These are phyloP conservation scores for Termitomyces bulborhizus DNA, from an alignment of 768 basidiomycete genomes.

Conservation along the genomic window DNA sequence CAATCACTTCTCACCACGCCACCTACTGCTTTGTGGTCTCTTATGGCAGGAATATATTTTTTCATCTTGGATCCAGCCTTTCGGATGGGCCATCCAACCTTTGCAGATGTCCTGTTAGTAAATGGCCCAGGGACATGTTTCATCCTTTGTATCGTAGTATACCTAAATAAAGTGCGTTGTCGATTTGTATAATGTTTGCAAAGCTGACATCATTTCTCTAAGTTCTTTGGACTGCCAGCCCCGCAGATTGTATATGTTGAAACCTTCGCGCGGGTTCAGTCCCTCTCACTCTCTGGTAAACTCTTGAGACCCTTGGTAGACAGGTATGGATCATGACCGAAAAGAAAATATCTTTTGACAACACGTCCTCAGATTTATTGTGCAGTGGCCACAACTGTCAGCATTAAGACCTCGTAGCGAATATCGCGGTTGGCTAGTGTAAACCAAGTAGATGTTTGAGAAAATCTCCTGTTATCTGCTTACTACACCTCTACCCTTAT, in stretches of 20 bases:
- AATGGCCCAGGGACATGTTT: slow-evolving; percentile 97
- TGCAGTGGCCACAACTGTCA: slow-evolving; percentile 77
- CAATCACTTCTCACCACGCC: slow-evolving; percentile 70
- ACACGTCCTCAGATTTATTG: slow-evolving; percentile 57
- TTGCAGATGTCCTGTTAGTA: slow-evolving; percentile 75
- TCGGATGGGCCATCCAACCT: slow-evolving; percentile 20
- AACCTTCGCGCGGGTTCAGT: slow-evolving; percentile 83
- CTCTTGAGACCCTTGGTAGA: slow-evolving; percentile 80
- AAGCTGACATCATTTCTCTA: slow-evolving; percentile 11
- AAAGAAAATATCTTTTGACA: not conserved
- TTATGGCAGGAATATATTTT: slow-evolving; percentile 55
- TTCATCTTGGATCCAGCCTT: slow-evolving; percentile 48
- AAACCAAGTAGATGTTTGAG: slow-evolving; percentile 12
- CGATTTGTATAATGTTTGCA: not conserved
- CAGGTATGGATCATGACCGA: slow-evolving; percentile 35
- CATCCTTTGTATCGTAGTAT: slow-evolving; percentile 63
- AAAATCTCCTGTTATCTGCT: not conserved
- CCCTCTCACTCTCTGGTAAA: slow-evolving; percentile 79
- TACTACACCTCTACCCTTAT: not conserved
- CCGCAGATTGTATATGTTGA: slow-evolving; percentile 85
- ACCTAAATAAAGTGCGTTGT: slow-evolving; percentile 62
- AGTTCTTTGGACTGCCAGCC: slow-evolving; percentile 72
- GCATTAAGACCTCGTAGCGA: slow-evolving; percentile 30
- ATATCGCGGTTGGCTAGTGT: slow-evolving; percentile 64
- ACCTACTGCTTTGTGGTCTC: slow-evolving; percentile 55